Base-by-base conservation (phyloP, 75 land plant genomes). In the Pseudotsuga menziesii region DNA sequence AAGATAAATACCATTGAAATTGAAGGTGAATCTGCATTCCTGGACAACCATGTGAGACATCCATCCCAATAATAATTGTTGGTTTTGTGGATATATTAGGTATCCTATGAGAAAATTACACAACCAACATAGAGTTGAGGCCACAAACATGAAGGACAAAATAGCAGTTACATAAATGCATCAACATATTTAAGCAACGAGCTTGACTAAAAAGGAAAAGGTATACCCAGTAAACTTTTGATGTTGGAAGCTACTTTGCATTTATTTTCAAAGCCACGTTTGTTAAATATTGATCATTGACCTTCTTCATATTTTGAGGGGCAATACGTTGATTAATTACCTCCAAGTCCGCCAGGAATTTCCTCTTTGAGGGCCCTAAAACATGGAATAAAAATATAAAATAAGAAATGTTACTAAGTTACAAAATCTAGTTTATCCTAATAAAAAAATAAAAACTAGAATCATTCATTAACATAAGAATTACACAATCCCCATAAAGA, bases 21-120 rank as follows among this genome's bases (percentile, higher is more conserved):
- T 5, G 99, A 97, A 54, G 99, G 99, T 1, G 93, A 32, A 76
- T 91, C 91, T 23, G 93, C 89, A 22, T 87, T 11, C 94, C 96
- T 41, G 95, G 93, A n/a, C 95, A 87, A 16, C 99, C 99, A 82
- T 97, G 99, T 0, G 99, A 97, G 41, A 97, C 98, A 86, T 97
- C 99, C 98, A 97, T 89, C 22, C 99, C 99, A 78, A 97, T 81
- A 44, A 97, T 97, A 11, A 92, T 80, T 35, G 99, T 94, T 1
- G 98, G 93, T 19, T 61, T 78, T 20, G 75, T 77, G 0, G 97
- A 94, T 15, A 94, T 75, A 26, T 84, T 19, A 1, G 95, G 93
- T 54, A 94, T 75, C 1, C 57, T 72, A 5, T 75, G 74, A 0
- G 78, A 76, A 25, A 72, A 63, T 58, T 92, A 89, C 20, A 79